Conservation (phyloP, 306 rosid species). For the Macrotyloma uniflorum region DNA sequence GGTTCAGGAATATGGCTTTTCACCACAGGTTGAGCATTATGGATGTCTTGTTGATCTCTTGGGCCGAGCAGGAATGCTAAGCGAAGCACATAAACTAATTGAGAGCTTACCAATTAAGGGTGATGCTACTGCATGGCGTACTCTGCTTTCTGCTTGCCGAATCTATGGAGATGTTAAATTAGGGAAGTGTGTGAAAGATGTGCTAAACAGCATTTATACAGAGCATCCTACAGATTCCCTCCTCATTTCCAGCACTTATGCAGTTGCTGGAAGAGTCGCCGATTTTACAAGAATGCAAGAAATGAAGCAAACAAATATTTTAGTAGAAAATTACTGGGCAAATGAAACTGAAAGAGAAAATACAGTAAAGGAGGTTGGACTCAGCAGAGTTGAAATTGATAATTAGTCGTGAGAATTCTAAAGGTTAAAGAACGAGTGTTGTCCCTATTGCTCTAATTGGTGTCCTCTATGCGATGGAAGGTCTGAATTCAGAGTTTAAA, state of each 20-base stretch:
- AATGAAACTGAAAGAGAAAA: slow-evolving; percentile 34
- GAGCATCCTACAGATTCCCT: slow-evolving; percentile 73
- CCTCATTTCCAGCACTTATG: slow-evolving; percentile 66
- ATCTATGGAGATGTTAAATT: slow-evolving; percentile 61
- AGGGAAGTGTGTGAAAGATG: slow-evolving; percentile 57
- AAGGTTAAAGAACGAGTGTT: neutral
- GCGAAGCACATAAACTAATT: slow-evolving; percentile 66
- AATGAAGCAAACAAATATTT: slow-evolving; percentile 38
- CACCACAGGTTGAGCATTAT: slow-evolving; percentile 68
- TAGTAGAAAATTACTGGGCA: slow-evolving; percentile 1
- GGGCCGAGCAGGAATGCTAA: slow-evolving; percentile 76
- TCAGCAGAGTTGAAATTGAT: slow-evolving; percentile 63
- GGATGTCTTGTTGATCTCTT: slow-evolving; percentile 74
- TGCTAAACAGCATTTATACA: slow-evolving; percentile 46
- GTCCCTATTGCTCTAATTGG: neutral
- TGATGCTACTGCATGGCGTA: slow-evolving; percentile 75
- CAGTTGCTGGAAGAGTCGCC: slow-evolving; percentile 67
- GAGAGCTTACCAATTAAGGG: slow-evolving; percentile 59
- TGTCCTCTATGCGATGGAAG: too few species aligned
- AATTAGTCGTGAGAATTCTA: slow-evolving; percentile 17
- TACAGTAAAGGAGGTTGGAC: slow-evolving; percentile 58
- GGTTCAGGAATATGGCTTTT: slow-evolving; percentile 56
- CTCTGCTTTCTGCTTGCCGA: slow-evolving; percentile 73
- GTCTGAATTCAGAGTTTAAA: too few species aligned
- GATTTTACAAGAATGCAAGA: slow-evolving; percentile 48